Conservation (phyloP, 108 stramenopile genomes). For the Discostella stelligeroides region DNA sequence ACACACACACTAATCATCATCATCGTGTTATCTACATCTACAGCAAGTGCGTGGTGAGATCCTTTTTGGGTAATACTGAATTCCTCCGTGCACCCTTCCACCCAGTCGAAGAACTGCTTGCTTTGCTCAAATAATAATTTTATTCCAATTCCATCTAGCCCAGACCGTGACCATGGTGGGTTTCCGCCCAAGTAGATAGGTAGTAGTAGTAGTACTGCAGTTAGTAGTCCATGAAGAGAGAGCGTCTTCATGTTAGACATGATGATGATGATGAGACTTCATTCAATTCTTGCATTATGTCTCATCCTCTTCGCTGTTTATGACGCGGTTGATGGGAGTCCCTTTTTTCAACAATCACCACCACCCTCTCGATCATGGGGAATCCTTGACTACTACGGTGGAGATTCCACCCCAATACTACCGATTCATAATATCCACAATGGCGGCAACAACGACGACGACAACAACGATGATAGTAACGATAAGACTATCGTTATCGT, state of each 20-base stretch:
- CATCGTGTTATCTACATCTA: no score
- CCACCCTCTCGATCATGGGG: slow-evolving; percentile 1
- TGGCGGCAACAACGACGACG: background rate
- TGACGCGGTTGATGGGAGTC: background rate
- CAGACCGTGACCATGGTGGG: background rate
- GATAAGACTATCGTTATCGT: no score
- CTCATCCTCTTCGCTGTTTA: background rate
- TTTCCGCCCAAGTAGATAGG: background rate
- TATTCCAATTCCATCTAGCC: background rate
- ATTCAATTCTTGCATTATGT: background rate
- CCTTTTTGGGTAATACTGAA: background rate
- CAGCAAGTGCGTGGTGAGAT: no score
- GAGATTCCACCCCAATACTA: no score
- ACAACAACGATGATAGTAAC: slow-evolving; percentile 1
- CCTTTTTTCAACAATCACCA: background rate
- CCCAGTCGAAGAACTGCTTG: no score
- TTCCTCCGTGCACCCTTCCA: no score
- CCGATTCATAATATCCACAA: background rate
- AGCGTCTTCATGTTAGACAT: background rate
- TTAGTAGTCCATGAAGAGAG: no score
- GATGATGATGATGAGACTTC: background rate
- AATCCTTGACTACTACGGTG: slow-evolving; percentile 19
- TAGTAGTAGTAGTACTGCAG: no score
- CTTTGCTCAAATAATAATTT: background rate
- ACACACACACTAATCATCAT: no score